A percentile compares a stretch with the other conserved stretches of the same genome.
Conservation (phyloP, 352 stramenopile genomes). For the Thalassiosira mediterranea region DNA sequence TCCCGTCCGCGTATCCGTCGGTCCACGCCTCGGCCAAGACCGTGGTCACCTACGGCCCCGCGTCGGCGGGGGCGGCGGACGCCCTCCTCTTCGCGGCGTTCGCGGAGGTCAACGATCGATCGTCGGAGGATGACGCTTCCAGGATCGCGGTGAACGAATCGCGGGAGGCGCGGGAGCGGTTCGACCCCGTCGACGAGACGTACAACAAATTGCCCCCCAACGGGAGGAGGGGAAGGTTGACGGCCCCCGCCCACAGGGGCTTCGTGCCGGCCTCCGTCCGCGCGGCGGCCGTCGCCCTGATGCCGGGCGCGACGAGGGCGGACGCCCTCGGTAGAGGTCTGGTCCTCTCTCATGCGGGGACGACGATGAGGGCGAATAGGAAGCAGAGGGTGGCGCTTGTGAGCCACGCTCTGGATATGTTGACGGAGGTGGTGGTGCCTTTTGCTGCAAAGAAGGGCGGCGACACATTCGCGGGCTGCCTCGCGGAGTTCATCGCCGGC, state of each 20-base stretch:
- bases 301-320: conserved; percentile 19
- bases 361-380: conserved; percentile 42
- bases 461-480: conserved; percentile 6
- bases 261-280: conserved; percentile 54
- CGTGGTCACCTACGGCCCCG: conserved; percentile 57
- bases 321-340: conserved; percentile 48
- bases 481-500: conserved; percentile 48
- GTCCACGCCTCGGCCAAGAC: conserved; percentile 57
- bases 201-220: conserved; percentile 40
- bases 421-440: conserved; percentile 39
- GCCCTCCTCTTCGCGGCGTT: conserved; percentile 60
- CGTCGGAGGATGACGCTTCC: conserved; percentile 36
- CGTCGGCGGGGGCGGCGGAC: conserved; percentile 31
- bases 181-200: conserved; percentile 50
- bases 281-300: conserved; percentile 36
- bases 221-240: conserved; percentile 37
- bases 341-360: conserved; percentile 72
- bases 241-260: conserved; percentile 26
- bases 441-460: conserved; percentile 24
- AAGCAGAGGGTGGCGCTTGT: conserved; percentile 60
- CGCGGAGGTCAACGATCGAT: conserved; percentile 61
- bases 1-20: conserved; percentile 32
- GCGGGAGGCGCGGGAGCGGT: conserved; percentile 40
- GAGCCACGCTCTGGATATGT: conserved; percentile 33
- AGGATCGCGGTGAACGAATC: conserved; percentile 35